These are phyloP conservation scores for Aureobasidium uvarum DNA, from an alignment of 2,329 filamentous ascomycete genomes.

Conservation along the genomic window DNA sequence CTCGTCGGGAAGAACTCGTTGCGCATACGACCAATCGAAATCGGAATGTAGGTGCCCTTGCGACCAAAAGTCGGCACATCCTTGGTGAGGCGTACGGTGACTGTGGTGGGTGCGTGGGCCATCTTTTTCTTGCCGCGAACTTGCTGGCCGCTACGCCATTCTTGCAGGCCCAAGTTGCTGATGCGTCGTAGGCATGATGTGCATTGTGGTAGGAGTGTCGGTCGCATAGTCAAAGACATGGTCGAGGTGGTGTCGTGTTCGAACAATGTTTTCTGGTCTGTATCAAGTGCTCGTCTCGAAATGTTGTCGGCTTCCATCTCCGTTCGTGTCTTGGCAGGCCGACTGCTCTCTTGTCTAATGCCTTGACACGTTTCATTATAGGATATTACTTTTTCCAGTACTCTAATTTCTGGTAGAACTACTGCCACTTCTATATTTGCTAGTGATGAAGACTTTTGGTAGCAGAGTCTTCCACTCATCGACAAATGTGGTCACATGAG, in stretches of 20 bases:
- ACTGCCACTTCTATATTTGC: too few relatives aligned
- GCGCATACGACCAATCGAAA: conserved; percentile 55
- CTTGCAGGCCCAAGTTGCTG: conserved; percentile 22
- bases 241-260: conserved; percentile 2
- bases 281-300: background rate
- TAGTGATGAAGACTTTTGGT: background rate
- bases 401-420: too few relatives aligned
- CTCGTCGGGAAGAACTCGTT: conserved; percentile 54
- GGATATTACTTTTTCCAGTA: too few relatives aligned
- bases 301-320: conserved; percentile 1
- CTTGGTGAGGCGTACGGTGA: conserved; percentile 53
- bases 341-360: too few relatives aligned
- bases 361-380: too few relatives aligned
- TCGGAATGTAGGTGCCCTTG: conserved; percentile 52
- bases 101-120: conserved; percentile 36
- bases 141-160: conserved; percentile 33
- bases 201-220: conserved; percentile 28
- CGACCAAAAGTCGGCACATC: conserved; percentile 54
- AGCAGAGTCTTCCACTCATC: background rate
- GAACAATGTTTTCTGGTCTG: background rate
- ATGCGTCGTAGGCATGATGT: conserved; percentile 28
- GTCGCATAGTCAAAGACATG: conserved; percentile 28
- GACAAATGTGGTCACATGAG: background rate
- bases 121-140: conserved; percentile 41
- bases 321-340: background rate